These are phyloP conservation scores for Apophysomyces ossiformis DNA, from an alignment of 371 early-diverging fungal species.

Conservation along the genomic window DNA sequence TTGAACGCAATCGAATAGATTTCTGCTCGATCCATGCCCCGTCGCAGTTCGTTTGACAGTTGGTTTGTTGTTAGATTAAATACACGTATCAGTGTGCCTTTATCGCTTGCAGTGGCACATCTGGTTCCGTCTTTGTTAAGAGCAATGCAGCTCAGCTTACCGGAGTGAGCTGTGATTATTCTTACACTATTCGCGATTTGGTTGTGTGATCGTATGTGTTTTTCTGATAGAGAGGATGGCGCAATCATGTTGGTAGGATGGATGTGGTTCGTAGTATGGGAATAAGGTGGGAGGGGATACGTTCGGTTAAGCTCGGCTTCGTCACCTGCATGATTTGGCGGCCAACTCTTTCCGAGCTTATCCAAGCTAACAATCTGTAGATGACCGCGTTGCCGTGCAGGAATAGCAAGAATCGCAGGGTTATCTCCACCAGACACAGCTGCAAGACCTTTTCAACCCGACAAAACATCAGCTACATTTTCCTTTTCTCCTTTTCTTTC, in stretches of 20 bases:
- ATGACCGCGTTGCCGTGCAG: slow-evolving; percentile 83
- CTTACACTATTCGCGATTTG: slow-evolving; percentile 64
- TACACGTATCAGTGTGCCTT: slow-evolving; percentile 92
- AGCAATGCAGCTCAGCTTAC: slow-evolving; percentile 75
- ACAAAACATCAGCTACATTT: neutral
- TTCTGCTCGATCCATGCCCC: slow-evolving; percentile 90
- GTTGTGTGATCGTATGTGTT: neutral
- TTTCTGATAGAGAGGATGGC: neutral
- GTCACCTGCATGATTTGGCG: neutral
- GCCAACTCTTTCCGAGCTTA: slow-evolving; percentile 49
- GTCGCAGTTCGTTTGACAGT: slow-evolving; percentile 83
- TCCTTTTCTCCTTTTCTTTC: neutral
- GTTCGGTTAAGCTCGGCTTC: slow-evolving; percentile 15
- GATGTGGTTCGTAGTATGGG: slow-evolving; percentile 5
- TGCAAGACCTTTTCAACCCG: slow-evolving; percentile 53
- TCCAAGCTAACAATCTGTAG: slow-evolving; percentile 86
- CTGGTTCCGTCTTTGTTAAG: slow-evolving; percentile 78
- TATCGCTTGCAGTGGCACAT: slow-evolving; percentile 84
- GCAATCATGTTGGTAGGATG: neutral
- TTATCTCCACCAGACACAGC: slow-evolving; percentile 66
- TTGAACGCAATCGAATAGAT: slow-evolving; percentile 91
- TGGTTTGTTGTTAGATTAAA: slow-evolving; percentile 80
- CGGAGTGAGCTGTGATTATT: slow-evolving; percentile 87
- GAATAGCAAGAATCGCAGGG: slow-evolving; percentile 74
- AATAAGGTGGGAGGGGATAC: slow-evolving; percentile 6